phyloP scores from a whole-genome alignment of 1,284 basidiomycete species.

The Apiotrichum gamsii region DNA sequence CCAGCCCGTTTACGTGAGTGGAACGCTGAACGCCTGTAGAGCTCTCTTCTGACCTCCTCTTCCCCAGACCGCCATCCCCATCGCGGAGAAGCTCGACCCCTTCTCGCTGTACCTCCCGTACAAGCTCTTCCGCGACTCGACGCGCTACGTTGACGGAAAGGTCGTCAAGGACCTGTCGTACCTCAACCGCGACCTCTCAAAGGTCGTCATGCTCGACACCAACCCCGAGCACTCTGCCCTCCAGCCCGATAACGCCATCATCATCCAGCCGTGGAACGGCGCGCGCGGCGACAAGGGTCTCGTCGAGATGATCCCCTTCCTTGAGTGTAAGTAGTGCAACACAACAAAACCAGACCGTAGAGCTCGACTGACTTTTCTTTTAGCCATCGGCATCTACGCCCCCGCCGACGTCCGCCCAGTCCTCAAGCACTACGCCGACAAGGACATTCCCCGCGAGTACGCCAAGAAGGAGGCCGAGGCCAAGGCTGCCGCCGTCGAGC shows the following conservation, averaged over 20 bases:
- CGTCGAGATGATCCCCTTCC: slow-evolving; percentile 87
- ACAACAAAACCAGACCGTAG: too few species aligned
- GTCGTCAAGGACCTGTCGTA: slow-evolving; percentile 86
- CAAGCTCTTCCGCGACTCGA: slow-evolving; percentile 84
- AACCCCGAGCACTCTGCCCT: slow-evolving; percentile 66
- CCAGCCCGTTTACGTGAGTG: slow-evolving; percentile 77
- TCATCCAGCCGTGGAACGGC: slow-evolving; percentile 83
- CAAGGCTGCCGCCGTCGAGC: slow-evolving; percentile 68
- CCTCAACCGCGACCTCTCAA: slow-evolving; percentile 85
- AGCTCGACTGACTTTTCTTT: background rate
- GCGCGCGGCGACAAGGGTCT: slow-evolving; percentile 71
- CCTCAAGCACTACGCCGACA: slow-evolving; percentile 73
- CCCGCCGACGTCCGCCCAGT: slow-evolving; percentile 81
- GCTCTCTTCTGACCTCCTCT: background rate
- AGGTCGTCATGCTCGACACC: slow-evolving; percentile 85
- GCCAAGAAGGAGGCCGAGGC: slow-evolving; percentile 76
- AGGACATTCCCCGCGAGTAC: slow-evolving; percentile 83
- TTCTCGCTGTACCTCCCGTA: slow-evolving; percentile 85
- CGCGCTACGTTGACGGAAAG: slow-evolving; percentile 68
- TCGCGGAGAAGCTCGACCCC: slow-evolving; percentile 90
- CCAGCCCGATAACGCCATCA: slow-evolving; percentile 85
- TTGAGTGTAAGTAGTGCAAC: slow-evolving; percentile 68
- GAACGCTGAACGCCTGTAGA: background rate
- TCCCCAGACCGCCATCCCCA: slow-evolving; percentile 73
- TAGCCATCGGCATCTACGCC: slow-evolving; percentile 81